phyloP scores from a whole-genome alignment of 768 basidiomycete species.

The Hygrocybe punicea region DNA sequence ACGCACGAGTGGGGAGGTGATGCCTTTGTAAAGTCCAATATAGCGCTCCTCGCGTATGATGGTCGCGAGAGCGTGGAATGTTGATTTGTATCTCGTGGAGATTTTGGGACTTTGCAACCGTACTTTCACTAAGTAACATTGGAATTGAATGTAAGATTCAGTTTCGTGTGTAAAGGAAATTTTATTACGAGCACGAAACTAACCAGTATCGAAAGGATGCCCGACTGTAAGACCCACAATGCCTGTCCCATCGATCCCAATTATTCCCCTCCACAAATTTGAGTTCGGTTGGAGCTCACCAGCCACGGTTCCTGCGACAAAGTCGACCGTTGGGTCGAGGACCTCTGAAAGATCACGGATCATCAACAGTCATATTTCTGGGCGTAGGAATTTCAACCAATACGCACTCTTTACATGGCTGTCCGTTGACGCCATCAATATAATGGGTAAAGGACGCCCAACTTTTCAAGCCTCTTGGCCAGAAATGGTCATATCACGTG shows the following conservation, averaged over 20 bases:
- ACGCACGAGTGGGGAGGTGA: conserved; percentile 75
- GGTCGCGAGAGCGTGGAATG: conserved; percentile 59
- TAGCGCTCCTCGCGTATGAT: conserved; percentile 71
- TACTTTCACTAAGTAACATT: conserved; percentile 60
- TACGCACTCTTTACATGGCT: no score
- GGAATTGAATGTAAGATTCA: background rate
- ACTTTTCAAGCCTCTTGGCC: background rate
- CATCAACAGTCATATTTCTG: no score
- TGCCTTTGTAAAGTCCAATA: conserved; percentile 68
- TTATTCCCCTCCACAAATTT: background rate
- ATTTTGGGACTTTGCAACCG: conserved; percentile 68
- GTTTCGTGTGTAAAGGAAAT: background rate
- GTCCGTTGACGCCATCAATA: no score
- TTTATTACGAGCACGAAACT: conserved; percentile 10
- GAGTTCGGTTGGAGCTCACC: conserved; percentile 10
- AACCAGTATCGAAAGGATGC: conserved; percentile 74
- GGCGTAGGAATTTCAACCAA: no score
- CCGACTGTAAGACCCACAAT: conserved; percentile 65
- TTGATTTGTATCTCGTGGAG: conserved; percentile 57
- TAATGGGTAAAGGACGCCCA: no score
- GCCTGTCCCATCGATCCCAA: conserved; percentile 30
- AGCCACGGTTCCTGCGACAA: conserved; percentile 72
- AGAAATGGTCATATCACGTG: background rate
- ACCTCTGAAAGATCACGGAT: conserved; percentile 21
- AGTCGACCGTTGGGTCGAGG: conserved; percentile 68